Conservation (phyloP, 352 stramenopile genomes). For the Phytophthora foliorum region DNA sequence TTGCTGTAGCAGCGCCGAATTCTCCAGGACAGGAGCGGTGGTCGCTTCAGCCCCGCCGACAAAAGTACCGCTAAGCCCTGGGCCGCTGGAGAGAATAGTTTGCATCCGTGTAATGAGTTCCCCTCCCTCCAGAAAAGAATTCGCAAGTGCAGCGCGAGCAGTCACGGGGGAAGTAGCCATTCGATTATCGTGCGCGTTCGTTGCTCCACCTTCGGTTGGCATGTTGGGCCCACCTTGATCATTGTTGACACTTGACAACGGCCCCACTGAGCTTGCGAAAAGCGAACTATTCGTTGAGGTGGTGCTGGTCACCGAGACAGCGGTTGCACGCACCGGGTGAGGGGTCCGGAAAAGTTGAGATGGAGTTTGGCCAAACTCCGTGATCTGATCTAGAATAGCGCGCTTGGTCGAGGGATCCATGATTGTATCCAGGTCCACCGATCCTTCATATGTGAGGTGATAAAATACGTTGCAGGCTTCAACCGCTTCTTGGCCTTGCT, state of each 20-base stretch:
- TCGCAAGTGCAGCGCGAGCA: constrained; percentile 47
- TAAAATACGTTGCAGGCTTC: constrained; percentile 98
- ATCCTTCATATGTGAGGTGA: constrained; percentile 98
- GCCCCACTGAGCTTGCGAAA: constrained; percentile 24
- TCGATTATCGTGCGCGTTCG: neutral
- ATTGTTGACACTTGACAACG: constrained; percentile 12
- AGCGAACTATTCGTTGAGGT: constrained; percentile 25
- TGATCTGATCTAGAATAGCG: constrained; percentile 97
- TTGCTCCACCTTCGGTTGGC: constrained; percentile 7
- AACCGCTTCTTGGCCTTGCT: constrained; percentile 94
- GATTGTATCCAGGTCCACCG: constrained; percentile 95
- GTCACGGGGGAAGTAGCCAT: constrained; percentile 37
- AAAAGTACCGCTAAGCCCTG: constrained; percentile 30
- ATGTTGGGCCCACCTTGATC: neutral
- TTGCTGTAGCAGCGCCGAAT: constrained; percentile 59
- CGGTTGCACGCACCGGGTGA: constrained; percentile 60
- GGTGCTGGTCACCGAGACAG: constrained; percentile 2
- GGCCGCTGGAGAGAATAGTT: constrained; percentile 62
- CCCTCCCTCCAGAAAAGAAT: constrained; percentile 74
- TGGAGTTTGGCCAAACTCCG: constrained; percentile 98
- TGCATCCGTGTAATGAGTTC: constrained; percentile 79
- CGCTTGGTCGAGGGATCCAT: constrained; percentile 64
- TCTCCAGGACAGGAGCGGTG: constrained; percentile 51
- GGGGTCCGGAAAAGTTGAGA: constrained; percentile 93
- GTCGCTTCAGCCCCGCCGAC: constrained; percentile 33